Base-by-base conservation (phyloP, 2,329 filamentous ascomycete species). In the Penicillium fuscoglaucum region DNA sequence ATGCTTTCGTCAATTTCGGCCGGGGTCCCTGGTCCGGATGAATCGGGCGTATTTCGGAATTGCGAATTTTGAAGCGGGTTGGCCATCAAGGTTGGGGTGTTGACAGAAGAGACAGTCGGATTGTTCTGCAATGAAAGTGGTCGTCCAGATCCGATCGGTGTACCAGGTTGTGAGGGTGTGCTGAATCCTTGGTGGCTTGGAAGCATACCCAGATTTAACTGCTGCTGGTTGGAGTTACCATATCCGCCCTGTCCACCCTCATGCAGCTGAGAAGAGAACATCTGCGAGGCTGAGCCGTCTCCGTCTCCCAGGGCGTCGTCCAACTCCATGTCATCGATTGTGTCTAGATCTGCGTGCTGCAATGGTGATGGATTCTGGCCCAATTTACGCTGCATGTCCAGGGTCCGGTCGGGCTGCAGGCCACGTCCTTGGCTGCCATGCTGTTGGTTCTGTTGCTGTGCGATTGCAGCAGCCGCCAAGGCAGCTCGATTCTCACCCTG, bases 281-380 rank as follows among this genome's bases (percentile, higher is more conserved):
- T 59, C 61, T 78, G 68, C 49, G 73, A 66, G 52, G 73, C 62
- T 61, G 73, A 56, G 57, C 68, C 61, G 69, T 80, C 66, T 15
- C 66, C 70, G 66, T 79, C 70, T 59, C 85, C 87, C 49, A 90
- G 82, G 8, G 87, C 84, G 67, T 96, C 92, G 70, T 98, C 93
- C 88, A 98, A 90, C 70, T 98, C 93, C 93, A 98, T 97, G 70
- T 96, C 91, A 52, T 91, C 92, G 31, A 96, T 85, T 19, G 90
- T 87, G 70, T 96, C 93, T 80, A 96, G 87, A 60, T 96, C 89
- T 24, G 68, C 66, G 55, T 74, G 72, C 41, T 72, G 70, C 52
- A 71, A 69, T 48, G 66, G 46, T 13, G 66, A 66, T 9, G 67
- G 70, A 50, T 62, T 73, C 59, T 73, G 73, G 61, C 67, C 71